These are phyloP conservation scores for Magnusiomyces paraingens DNA, from an alignment of 1,139 yeast species.

Conservation along the genomic window DNA sequence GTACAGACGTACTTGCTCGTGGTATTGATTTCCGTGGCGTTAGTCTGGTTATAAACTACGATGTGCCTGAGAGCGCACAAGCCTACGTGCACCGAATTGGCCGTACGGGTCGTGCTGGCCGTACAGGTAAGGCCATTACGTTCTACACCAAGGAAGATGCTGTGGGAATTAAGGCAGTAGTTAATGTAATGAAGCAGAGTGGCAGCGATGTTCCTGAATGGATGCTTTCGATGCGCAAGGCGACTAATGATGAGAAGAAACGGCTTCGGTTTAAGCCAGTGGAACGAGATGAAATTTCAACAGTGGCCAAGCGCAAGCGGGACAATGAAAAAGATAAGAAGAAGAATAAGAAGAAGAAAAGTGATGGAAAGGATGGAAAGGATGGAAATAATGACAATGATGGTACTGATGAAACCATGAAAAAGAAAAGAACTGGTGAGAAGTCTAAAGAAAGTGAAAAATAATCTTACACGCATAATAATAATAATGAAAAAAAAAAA, in stretches of 20 bases:
- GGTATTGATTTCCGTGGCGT: constrained; percentile 98
- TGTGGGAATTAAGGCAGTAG: constrained; percentile 67
- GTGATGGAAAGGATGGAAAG: constrained; percentile 14
- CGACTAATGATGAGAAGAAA: constrained; percentile 61
- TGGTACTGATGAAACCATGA: background rate
- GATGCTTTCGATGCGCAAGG: constrained; percentile 73
- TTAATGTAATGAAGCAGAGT: constrained; percentile 92
- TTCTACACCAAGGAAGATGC: constrained; percentile 89
- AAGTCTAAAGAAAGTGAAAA: too few relatives aligned
- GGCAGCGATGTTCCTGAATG: constrained; percentile 70
- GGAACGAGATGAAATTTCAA: constrained; percentile 70
- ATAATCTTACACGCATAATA: too few relatives aligned
- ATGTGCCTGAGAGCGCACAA: constrained; percentile 91
- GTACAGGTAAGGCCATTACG: constrained; percentile 88
- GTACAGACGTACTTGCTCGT: constrained; percentile 92
- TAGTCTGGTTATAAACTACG: constrained; percentile 89
- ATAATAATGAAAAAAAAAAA: background rate
- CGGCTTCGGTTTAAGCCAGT: constrained; percentile 53
- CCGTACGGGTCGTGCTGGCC: constrained; percentile 97
- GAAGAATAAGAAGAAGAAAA: constrained; percentile 54
- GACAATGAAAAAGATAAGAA: constrained; percentile 68
- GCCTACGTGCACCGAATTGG: constrained; percentile 97
- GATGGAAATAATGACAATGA: too few relatives aligned
- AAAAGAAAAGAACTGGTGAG: constrained; percentile 7
- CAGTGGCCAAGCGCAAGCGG: constrained; percentile 75